Evolutionary conservation across 23 red algal species (phyloP), one percentile per base, ranked within the genome.

Genomic region (Gracilaria caudata): DNA sequence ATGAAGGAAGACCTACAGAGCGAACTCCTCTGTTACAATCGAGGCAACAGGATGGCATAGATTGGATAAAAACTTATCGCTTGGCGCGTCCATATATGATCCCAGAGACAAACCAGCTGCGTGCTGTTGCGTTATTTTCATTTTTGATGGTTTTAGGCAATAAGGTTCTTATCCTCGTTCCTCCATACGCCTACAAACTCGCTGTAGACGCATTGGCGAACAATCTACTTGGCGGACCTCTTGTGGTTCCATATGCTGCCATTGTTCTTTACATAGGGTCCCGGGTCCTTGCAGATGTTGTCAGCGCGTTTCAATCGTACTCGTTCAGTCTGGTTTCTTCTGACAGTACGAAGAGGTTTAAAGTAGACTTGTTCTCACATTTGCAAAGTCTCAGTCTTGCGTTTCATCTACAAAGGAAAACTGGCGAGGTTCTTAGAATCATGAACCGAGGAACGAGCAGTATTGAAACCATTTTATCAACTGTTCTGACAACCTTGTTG

Each of bases 341-440:
- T 0, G 66, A 41, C 41, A 64, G 59, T 23, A 93, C 84, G 26
- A 78, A 85, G 10, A 83, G 78, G 46, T 98, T 98, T 70, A 26
- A 54, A 34, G 63, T 91, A 43, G 70, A 77, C 51, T 45, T 89
- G 73, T 98, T 94, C 29, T 68, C 39, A 0, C 95, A 98, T 73
- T 74, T 98, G n/a, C 90, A 91, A 36, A 88, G 58, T 6, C 81
- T 98, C 26, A 86, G 85, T 55, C 76, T 94, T 55, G 79, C 91
- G 19, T 98, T 75, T 82, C 95, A 98, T 68, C 71, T 94, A 11
- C 56, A 78, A 34, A 44, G 95, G 23, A 78, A 81, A 20, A 94
- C 95, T 29, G 95, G 95, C 23, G 95, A 93, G 60, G 86, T 98
- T 24, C 74, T 88, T 21, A 80, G 97, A 32, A 86, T 96, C 20